These are phyloP conservation scores for Hordeum vulgare DNA, from an alignment of 176 grass and related monocot species.

Conservation along the genomic window MorexV3_pseudomolecules_assembly NC_058524.1:9903572-9904071, in stretches of 20 bases:
- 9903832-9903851: fast-evolving
- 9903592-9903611: neutral
- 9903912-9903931: neutral
- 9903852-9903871: too few species aligned
- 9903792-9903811: neutral
- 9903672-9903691: too few species aligned
- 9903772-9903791: neutral
- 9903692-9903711: neutral
- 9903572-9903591: neutral
- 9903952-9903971: neutral
- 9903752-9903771: too few species aligned
- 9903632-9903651: neutral
- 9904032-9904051: neutral
- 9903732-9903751: too few species aligned
- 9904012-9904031: neutral
- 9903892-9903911: neutral
- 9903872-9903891: neutral
- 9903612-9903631: neutral
- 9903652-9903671: too few species aligned
- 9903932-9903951: neutral
- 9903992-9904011: neutral
- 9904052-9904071: neutral
- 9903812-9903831: neutral
- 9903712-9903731: too few species aligned
- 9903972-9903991: neutral